phyloP scores from a whole-genome alignment of 352 stramenopile species.

The Pythium coloratum region DNA sequence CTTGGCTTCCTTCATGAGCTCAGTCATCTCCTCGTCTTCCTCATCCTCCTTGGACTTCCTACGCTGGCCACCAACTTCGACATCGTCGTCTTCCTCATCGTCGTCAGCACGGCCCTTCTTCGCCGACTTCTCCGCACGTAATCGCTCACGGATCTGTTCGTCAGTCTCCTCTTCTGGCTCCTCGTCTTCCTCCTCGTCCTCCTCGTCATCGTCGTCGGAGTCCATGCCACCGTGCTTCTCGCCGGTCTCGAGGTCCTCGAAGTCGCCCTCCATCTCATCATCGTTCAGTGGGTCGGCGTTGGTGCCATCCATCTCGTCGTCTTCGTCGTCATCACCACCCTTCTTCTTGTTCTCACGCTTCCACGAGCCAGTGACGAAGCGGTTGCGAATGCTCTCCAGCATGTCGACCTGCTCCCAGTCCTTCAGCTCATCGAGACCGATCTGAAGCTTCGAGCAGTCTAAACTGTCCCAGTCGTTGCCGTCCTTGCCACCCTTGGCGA shows the following conservation, averaged over 20 bases:
- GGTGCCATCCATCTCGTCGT: slow-evolving; percentile 39
- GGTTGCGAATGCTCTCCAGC: slow-evolving; percentile 85
- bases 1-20: slow-evolving; percentile 86
- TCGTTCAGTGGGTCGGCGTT: slow-evolving; percentile 72
- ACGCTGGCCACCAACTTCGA: slow-evolving; percentile 31
- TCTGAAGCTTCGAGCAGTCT: slow-evolving; percentile 82
- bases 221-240: slow-evolving; percentile 54
- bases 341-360: slow-evolving; percentile 60
- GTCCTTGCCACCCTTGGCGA: slow-evolving; percentile 36
- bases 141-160: slow-evolving; percentile 77
- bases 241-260: slow-evolving; percentile 97
- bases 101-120: slow-evolving; percentile 86
- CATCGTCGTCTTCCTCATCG: slow-evolving; percentile 56
- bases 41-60: slow-evolving; percentile 47
- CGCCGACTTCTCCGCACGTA: slow-evolving; percentile 89
- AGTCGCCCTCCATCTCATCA: slow-evolving; percentile 93
- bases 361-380: slow-evolving; percentile 98
- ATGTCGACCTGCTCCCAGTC: slow-evolving; percentile 76
- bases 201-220: slow-evolving; percentile 25
- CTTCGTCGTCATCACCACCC: slow-evolving; percentile 45
- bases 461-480: slow-evolving; percentile 74
- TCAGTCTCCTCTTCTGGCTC: slow-evolving; percentile 60
- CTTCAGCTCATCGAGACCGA: slow-evolving; percentile 62
- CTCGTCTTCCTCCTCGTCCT: slow-evolving; percentile 36
- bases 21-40: slow-evolving; percentile 85